These are phyloP conservation scores for Grigorovia transvaalensis DNA, from an alignment of 805 yeast genomes.

Conservation along the genomic window DNA sequence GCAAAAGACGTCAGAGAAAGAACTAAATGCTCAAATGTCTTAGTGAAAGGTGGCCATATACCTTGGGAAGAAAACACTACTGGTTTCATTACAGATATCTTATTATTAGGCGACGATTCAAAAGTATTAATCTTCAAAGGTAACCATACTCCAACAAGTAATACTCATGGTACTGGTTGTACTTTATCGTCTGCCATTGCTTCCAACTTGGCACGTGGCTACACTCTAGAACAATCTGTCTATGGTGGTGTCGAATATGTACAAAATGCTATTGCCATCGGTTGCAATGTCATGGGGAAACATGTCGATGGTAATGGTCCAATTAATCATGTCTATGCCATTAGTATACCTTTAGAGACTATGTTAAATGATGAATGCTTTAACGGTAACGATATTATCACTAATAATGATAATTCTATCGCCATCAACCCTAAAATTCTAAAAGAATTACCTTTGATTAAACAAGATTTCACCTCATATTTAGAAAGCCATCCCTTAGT, in stretches of 20 bases:
- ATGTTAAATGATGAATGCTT: conserved; percentile 29
- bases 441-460: conserved; percentile 4
- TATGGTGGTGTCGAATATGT: conserved; percentile 52
- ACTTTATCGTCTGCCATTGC: conserved; percentile 75
- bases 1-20: conserved; percentile 32
- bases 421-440: neutral
- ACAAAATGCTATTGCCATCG: conserved; percentile 48
- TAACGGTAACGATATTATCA: conserved; percentile 13
- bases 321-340: conserved; percentile 49
- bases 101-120: conserved; percentile 36
- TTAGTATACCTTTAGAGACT: conserved; percentile 27
- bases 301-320: conserved; percentile 59
- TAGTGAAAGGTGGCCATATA: conserved; percentile 76
- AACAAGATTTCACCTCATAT: conserved; percentile 35
- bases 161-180: conserved; percentile 89
- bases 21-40: conserved; percentile 40
- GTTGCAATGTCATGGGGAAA: conserved; percentile 23
- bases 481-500: conserved; percentile 48
- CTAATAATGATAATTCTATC: neutral
- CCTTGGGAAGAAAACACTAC: conserved; percentile 32
- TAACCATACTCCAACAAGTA: conserved; percentile 34
- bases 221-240: conserved; percentile 38
- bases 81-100: conserved; percentile 39
- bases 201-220: conserved; percentile 55
- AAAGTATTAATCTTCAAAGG: conserved; percentile 38